phyloP scores from a whole-genome alignment of 2,329 filamentous ascomycete genomes.

The Fusarium equiseti region DNA sequence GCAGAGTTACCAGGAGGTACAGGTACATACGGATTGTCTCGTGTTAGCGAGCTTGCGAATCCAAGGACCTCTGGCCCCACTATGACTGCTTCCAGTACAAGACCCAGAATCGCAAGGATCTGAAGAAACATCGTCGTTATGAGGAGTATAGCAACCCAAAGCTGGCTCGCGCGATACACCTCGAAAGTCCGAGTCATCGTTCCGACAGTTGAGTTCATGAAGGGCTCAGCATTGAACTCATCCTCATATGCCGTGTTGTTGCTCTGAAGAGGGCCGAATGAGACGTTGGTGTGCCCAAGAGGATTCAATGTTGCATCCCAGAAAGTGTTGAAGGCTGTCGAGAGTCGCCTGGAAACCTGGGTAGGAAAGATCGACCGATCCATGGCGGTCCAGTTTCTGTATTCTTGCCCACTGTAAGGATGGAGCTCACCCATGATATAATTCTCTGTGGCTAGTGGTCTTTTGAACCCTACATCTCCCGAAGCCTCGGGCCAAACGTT shows the following conservation, averaged over 20 bases:
- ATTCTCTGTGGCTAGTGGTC: neutral
- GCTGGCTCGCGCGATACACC: neutral
- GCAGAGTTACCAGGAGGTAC: neutral
- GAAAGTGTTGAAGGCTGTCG: neutral
- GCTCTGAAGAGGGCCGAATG: fast-evolving
- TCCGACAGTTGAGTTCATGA: neutral
- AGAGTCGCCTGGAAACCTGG: neutral
- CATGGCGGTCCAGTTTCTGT: fast-evolving
- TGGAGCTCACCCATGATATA: neutral
- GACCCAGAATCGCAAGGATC: neutral
- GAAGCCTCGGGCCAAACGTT: neutral
- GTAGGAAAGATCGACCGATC: neutral
- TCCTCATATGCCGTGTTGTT: neutral
- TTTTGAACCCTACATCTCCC: fast-evolving
- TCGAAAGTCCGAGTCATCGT: neutral
- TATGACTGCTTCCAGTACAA: neutral
- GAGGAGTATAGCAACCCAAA: neutral
- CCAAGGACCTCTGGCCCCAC: neutral
- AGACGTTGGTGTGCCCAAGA: neutral
- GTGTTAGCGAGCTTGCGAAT: neutral
- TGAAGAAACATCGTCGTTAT: neutral
- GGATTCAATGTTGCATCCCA: neutral
- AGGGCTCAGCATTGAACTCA: neutral
- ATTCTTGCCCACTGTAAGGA: fast-evolving
- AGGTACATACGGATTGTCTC: neutral